Conservation (phyloP, 1,284 basidiomycete species). For the Cryptococcus wingfieldii region DNA sequence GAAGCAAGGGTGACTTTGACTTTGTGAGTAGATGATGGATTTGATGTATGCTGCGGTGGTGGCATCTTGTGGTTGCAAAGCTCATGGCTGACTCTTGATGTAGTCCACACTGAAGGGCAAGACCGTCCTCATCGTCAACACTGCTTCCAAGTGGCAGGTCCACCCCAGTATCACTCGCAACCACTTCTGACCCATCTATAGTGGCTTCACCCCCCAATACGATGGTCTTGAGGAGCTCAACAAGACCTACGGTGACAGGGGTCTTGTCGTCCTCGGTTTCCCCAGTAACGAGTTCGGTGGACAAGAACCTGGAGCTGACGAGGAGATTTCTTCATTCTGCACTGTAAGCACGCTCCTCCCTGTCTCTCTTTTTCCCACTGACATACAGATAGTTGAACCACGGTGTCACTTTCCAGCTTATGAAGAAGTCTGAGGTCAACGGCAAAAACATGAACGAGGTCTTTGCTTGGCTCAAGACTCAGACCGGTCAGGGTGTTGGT, state of each 20-base stretch:
- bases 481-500: conserved; percentile 22
- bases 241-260: conserved; percentile 52
- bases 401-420: conserved; percentile 73
- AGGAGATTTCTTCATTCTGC: conserved; percentile 55
- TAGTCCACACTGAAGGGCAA: conserved; percentile 51
- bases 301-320: conserved; percentile 71
- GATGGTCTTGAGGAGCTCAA: conserved; percentile 53
- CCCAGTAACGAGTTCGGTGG: conserved; percentile 53
- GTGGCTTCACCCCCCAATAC: conserved; percentile 48
- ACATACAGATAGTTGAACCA: conserved; percentile 56
- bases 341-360: conserved; percentile 33
- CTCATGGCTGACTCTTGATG: background rate
- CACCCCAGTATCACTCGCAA: background rate
- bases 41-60: background rate
- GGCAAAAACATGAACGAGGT: conserved; percentile 72
- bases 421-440: conserved; percentile 89
- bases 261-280: conserved; percentile 52
- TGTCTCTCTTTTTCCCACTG: background rate
- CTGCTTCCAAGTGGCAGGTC: conserved; percentile 52
- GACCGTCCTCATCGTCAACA: conserved; percentile 55
- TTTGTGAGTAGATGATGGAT: conserved; percentile 31
- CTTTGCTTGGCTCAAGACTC: conserved; percentile 76
- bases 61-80: background rate
- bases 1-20: conserved; percentile 35
- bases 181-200: conserved; percentile 6